These are phyloP conservation scores for Macrophomina pseudophaseolina DNA, from an alignment of 2,329 filamentous ascomycete genomes.

Conservation along the genomic window DNA sequence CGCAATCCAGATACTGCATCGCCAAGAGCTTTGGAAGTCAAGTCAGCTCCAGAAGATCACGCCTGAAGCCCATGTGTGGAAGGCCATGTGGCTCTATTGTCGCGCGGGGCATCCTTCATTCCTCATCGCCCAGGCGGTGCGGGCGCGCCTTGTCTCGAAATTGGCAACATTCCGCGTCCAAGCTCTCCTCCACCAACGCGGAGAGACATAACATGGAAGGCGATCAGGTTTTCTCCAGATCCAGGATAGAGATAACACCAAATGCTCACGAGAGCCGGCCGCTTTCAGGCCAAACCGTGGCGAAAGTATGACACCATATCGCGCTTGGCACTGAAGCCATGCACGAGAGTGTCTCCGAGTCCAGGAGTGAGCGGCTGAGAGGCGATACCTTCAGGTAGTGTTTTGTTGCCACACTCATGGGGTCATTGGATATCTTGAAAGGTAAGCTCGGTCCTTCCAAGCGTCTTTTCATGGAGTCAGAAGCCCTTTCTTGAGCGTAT, in stretches of 20 bases:
- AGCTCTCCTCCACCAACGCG: background rate
- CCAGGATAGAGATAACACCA: background rate
- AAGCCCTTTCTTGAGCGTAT: too few relatives aligned
- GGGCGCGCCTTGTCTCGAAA: background rate
- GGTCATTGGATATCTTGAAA: background rate
- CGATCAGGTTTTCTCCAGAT: background rate
- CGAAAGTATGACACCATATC: background rate
- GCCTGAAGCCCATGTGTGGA: background rate
- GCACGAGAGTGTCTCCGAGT: background rate
- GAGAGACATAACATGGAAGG: conserved; percentile 3
- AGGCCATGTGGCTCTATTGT: conserved; percentile 4
- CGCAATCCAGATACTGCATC: background rate
- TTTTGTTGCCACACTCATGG: background rate
- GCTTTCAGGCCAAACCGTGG: background rate
- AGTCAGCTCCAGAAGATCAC: background rate
- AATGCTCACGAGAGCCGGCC: background rate
- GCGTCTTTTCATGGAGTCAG: background rate
- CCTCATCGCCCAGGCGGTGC: conserved; percentile 1
- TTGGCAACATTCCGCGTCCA: conserved; percentile 17
- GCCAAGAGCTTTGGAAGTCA: background rate
- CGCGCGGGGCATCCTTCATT: conserved; percentile 4
- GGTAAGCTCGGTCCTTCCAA: background rate
- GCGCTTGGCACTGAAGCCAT: background rate
- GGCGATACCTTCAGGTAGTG: background rate
- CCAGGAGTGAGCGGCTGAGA: background rate